Conservation (phyloP, 2,329 filamentous ascomycete genomes). For the Polychaeton citri region DNA sequence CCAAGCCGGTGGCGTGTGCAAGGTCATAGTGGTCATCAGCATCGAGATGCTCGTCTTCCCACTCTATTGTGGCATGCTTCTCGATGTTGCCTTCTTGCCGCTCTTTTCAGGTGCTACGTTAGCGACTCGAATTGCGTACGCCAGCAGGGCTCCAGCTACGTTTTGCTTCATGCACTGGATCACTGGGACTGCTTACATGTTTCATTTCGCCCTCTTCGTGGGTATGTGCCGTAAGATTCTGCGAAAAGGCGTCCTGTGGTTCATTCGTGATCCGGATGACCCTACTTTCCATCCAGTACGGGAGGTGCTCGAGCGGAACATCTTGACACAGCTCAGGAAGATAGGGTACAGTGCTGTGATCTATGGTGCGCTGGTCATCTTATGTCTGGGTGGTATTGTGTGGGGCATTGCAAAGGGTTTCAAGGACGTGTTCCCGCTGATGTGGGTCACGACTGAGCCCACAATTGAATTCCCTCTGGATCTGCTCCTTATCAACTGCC, state of each 20-base stretch:
- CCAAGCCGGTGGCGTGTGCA: constrained; percentile 92
- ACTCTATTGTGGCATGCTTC: constrained; percentile 81
- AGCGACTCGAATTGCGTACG: constrained; percentile 64
- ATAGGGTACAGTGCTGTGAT: constrained; percentile 93
- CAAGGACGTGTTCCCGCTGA: constrained; percentile 67
- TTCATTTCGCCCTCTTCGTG: constrained; percentile 96
- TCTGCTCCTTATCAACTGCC: constrained; percentile 89
- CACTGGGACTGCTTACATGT: constrained; percentile 98
- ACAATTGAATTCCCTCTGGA: constrained; percentile 91
- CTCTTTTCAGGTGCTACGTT: constrained; percentile 75
- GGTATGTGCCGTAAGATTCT: constrained; percentile 98
- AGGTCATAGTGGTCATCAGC: constrained; percentile 94
- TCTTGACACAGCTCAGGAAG: constrained; percentile 86
- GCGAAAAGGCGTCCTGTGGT: constrained; percentile 88
- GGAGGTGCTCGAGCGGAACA: constrained; percentile 85
- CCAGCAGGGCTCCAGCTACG: constrained; percentile 64
- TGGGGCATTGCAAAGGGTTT: constrained; percentile 68
- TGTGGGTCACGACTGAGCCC: constrained; percentile 86
- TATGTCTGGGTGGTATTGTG: constrained; percentile 89
- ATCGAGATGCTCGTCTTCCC: constrained; percentile 99
- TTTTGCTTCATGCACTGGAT: constrained; percentile 98
- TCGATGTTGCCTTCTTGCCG: constrained; percentile 78
- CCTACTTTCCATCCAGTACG: constrained; percentile 96
- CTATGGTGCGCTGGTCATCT: constrained; percentile 81
- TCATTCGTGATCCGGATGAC: constrained; percentile 95